phyloP scores from a whole-genome alignment of 1,284 basidiomycete species.

The Cryptococcus wingfieldii region DNA sequence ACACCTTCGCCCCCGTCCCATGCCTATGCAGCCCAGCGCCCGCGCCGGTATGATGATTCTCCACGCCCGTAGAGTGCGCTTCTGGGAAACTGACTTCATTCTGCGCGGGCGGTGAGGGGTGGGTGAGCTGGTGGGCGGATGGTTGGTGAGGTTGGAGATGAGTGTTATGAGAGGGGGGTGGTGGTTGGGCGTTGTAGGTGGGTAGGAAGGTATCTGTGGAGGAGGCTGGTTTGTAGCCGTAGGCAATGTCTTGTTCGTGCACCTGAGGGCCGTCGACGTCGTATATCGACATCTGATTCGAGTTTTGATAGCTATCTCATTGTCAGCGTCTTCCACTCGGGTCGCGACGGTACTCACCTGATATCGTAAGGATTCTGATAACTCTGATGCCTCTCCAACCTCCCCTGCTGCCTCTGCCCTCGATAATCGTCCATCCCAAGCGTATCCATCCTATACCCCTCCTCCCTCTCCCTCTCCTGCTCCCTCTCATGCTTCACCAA shows the following conservation, averaged over 20 bases:
- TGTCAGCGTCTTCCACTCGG: background rate
- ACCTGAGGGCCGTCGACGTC: slow-evolving; percentile 16
- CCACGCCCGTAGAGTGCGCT: slow-evolving; percentile 9
- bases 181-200: background rate
- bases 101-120: background rate
- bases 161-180: background rate
- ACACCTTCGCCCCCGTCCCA: slow-evolving; percentile 1
- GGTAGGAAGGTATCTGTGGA: slow-evolving; percentile 1
- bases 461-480: background rate
- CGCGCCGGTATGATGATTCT: background rate
- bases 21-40: slow-evolving; percentile 1
- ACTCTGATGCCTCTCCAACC: slow-evolving; percentile 9
- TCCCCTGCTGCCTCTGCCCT: background rate
- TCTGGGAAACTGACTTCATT: slow-evolving; percentile 7
- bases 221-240: slow-evolving; percentile 8
- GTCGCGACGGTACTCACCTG: slow-evolving; percentile 13
- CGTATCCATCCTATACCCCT: background rate
- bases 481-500: slow-evolving; percentile 4
- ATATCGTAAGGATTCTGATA: slow-evolving; percentile 35
- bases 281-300: slow-evolving; percentile 31
- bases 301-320: slow-evolving; percentile 17
- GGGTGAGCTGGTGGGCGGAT: background rate
- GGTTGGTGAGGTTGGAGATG: background rate
- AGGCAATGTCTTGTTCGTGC: slow-evolving; percentile 12
- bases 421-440: background rate